Base-by-base conservation (phyloP, 345 rosid genomes). In the Euphorbia tirucalli region DNA sequence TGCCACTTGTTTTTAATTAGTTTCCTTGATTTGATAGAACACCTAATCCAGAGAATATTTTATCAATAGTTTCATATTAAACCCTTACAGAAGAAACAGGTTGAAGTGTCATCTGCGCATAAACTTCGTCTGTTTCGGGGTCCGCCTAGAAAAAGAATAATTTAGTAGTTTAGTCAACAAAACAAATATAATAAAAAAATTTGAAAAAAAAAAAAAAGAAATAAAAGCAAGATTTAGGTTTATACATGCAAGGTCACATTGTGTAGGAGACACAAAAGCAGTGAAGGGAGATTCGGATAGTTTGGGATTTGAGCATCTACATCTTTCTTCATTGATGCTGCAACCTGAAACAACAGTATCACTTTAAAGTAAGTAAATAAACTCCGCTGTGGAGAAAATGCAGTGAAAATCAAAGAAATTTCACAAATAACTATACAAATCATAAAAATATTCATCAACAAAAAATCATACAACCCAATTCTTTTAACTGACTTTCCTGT, bases 21-120 rank as follows among this genome's bases (percentile, higher is more conserved):
- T 56, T 57, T 65, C 13, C 10, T 31, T 56, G 52, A 63, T 62
- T 69, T 43, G 71, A 65, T 35, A 13, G 73, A 43, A 69, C 73
- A 69, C 30, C 69, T 46, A 63, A 30, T 19, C 19, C 31, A 79
- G 61, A 32, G 5, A 27, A 77, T 54, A 68, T 46, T 41, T 5
- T 22, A 68, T 63, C 19, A 75, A 73, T 62, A 66, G 65, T 57
- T 73, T 71, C 8, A 66, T 58, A 69, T 65, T 11, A 70, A 71
- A 66, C 66, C 44, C 87, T 82, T 78, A 89, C 95, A 7, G 84
- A 80, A 77, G 89, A 72, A 77, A 92, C 96, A 11, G 99, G 97
- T 68, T 88, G 96, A 66, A 95, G 96, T 55, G 96, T 89, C 99
- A 95, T 92, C 78, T 92, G 97, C 73, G 97, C 97, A 85, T 89